Base-by-base conservation (phyloP, 176 grass and related monocot species). In the Oryza meyeriana region DNA sequence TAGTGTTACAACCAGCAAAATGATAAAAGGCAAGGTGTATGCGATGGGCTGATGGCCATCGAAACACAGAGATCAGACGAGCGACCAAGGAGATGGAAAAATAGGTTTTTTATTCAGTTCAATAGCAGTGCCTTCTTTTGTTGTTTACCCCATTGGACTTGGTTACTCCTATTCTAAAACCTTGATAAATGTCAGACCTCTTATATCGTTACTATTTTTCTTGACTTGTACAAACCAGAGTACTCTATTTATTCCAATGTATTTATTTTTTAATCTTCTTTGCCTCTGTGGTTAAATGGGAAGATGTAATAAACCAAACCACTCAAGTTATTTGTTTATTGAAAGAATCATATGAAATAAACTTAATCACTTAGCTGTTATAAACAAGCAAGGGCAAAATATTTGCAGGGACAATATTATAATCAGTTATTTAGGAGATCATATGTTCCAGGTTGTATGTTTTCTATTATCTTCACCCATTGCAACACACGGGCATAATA, bases 31-130 rank as follows among this genome's bases (percentile, higher is more conserved):
- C 44, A 47, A 47, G 44, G 14, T 14, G 42, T 45, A 14, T 45
- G 42, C 3, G 42, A 14, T 45, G 12, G 40, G 11, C 35, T n/a
- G n/a, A n/a, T n/a, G 4, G n/a, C n/a, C n/a, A 36, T 36, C 0
- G 35, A 36, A 36, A 36, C 35, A 6, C 35, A 36, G 35, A 36
- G 5, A 36, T 36, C 35, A 36, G 35, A 36, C 35, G 35, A 36
- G 6, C 35, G 67, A 95, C 95, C 9, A 98, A 91, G 88, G 95
- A 98, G 76, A 79, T 98, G 70, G 92, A 98, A 55, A 95, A 93
- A 76, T 92, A 98, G 90, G 95, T 98, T 66, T n/a, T 77, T 3
- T 64, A 36, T 69, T 58, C 34, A 63, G 12, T 75, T 22, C 13
- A 22, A 48, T 67, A 68, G 8, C 44, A 69, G 24, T 68, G 14